phyloP scores from a whole-genome alignment of 495 filamentous ascomycete genomes.

The Immersiella caudata region DNA sequence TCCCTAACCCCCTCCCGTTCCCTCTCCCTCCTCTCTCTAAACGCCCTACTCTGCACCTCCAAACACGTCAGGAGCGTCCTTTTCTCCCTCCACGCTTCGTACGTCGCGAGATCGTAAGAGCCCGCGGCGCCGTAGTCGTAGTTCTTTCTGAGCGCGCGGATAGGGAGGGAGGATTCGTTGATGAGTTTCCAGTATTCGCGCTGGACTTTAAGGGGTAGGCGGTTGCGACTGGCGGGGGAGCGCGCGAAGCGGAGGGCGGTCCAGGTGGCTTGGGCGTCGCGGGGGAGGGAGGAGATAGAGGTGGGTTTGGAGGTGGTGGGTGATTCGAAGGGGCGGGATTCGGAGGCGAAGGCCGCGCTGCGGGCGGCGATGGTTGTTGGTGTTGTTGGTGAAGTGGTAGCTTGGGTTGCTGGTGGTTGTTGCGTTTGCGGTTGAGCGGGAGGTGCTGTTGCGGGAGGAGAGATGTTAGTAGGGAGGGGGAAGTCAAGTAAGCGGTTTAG shows the following conservation, averaged over 20 bases:
- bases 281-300: constrained; percentile 40
- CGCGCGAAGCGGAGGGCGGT: constrained; percentile 38
- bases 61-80: constrained; percentile 34
- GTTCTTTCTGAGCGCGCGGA: constrained; percentile 37
- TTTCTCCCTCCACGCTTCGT: constrained; percentile 37
- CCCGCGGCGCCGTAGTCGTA: constrained; percentile 43
- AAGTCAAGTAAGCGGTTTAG: neutral
- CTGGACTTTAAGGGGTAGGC: constrained; percentile 45
- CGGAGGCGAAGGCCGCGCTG: constrained; percentile 39
- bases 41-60: constrained; percentile 34
- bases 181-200: constrained; percentile 54
- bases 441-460: neutral
- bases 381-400: constrained; percentile 19
- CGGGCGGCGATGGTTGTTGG: constrained; percentile 42
- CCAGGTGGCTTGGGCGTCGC: constrained; percentile 42
- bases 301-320: constrained; percentile 24
- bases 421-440: constrained; percentile 7
- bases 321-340: constrained; percentile 43
- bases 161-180: constrained; percentile 49
- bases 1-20: constrained; percentile 25
- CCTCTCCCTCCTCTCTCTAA: constrained; percentile 35
- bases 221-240: constrained; percentile 28
- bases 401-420: constrained; percentile 2
- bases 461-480: neutral
- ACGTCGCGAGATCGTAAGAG: constrained; percentile 47